Evolutionary conservation across 768 basidiomycete species (phyloP).

Genomic region (Hebeloma cylindrosporum): DNA sequence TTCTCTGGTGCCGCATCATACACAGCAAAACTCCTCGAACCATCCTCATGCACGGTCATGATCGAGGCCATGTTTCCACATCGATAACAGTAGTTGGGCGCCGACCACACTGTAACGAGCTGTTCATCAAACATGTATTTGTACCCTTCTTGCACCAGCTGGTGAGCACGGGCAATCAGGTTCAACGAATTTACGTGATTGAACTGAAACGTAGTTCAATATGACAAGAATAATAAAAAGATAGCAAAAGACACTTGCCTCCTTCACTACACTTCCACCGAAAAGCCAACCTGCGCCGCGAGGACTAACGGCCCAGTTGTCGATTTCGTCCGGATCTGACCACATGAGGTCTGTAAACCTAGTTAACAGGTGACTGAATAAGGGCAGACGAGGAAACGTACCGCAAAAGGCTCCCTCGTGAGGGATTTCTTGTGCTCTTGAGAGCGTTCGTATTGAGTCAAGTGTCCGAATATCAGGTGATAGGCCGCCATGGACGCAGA

Average conservation of each 20-base stretch:
- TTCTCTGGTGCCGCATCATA: conserved; percentile 91
- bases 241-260: conserved; percentile 47
- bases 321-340: conserved; percentile 95
- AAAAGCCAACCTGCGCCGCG: conserved; percentile 97
- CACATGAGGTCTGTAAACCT: conserved; percentile 86
- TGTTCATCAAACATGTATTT: conserved; percentile 96
- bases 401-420: conserved; percentile 99
- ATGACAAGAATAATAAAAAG: conserved; percentile 1
- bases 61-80: conserved; percentile 85
- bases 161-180: conserved; percentile 93
- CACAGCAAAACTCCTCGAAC: conserved; percentile 69
- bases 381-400: conserved; percentile 27
- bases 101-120: conserved; percentile 92
- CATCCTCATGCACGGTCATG: conserved; percentile 76
- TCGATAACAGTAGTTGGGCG: conserved; percentile 78
- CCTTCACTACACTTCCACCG: conserved; percentile 80
- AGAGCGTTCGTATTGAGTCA: conserved; percentile 91
- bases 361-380: neutral
- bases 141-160: conserved; percentile 93
- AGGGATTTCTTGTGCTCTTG: conserved; percentile 95
- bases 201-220: no score
- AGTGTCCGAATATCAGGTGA: conserved; percentile 95
- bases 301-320: conserved; percentile 96
- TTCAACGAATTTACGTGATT: conserved; percentile 87
- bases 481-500: conserved; percentile 95